Conservation (phyloP, 1,284 basidiomycete genomes). For the Amylostereum areolatum region DNA sequence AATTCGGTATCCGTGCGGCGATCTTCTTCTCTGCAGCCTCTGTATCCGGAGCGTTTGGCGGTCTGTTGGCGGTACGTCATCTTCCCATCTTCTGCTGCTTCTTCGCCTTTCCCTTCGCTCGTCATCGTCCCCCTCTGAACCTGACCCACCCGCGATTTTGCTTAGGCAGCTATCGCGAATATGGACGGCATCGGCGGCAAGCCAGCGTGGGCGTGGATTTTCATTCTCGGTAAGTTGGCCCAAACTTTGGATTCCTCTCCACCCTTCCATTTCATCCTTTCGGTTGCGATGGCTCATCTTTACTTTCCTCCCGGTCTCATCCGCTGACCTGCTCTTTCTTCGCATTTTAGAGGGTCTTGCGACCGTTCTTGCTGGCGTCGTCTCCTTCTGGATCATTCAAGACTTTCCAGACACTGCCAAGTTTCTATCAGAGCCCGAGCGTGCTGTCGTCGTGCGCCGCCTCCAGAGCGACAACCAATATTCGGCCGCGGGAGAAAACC, state of each 20-base stretch:
- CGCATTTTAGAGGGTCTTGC: constrained; percentile 51
- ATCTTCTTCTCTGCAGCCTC: constrained; percentile 71
- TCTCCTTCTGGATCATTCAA: constrained; percentile 49
- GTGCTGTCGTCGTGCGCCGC: constrained; percentile 40
- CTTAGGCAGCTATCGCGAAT: constrained; percentile 54
- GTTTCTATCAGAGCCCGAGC: constrained; percentile 46
- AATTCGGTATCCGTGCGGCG: constrained; percentile 61
- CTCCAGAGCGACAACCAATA: constrained; percentile 42
- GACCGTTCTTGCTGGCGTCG: constrained; percentile 48
- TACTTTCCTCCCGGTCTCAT: background rate
- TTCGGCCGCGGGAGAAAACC: constrained; percentile 42
- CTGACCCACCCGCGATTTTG: constrained; percentile 45
- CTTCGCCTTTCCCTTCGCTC: background rate
- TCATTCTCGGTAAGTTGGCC: constrained; percentile 46
- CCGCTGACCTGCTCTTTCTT: background rate
- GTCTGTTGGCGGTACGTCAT: constrained; percentile 11
- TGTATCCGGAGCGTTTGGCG: constrained; percentile 64
- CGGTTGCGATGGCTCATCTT: background rate
- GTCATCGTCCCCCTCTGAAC: background rate
- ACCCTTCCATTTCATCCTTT: background rate
- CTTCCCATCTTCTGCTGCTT: constrained; percentile 4
- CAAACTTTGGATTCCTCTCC: background rate
- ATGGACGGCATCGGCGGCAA: constrained; percentile 64
- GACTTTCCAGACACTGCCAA: constrained; percentile 60
- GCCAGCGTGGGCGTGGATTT: constrained; percentile 62